Evolutionary conservation across 2,329 filamentous ascomycete species (phyloP).

Genomic region (Fusarium staphyleae): DNA sequence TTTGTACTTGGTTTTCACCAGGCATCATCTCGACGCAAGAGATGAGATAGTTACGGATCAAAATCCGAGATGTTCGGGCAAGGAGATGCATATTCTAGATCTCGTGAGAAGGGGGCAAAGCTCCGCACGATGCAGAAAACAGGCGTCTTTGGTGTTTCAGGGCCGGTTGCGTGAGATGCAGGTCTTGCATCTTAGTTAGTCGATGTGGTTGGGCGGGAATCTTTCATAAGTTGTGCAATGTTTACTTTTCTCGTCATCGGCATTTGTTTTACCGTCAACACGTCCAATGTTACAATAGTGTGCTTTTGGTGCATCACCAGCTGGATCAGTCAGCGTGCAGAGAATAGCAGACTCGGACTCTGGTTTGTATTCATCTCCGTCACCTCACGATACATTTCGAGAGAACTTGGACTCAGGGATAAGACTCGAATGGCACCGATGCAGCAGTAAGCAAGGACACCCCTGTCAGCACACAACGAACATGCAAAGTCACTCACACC

Average conservation of each 20-base stretch:
- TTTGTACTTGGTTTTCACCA: neutral
- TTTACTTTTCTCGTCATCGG: constrained; percentile 3
- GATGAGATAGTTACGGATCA: neutral
- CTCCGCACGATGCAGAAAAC: constrained; percentile 11
- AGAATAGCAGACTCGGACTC: no score
- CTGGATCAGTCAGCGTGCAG: neutral
- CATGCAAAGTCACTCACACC: neutral
- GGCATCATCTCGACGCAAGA: no score
- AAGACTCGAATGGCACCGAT: no score
- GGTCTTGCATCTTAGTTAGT: constrained; percentile 23
- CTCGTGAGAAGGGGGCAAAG: neutral
- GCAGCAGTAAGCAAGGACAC: neutral
- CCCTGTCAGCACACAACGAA: neutral
- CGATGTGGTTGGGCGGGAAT: neutral
- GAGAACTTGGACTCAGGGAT: no score
- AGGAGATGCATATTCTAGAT: constrained; percentile 1
- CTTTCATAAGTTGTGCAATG: constrained; percentile 3
- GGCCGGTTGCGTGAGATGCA: constrained; percentile 18
- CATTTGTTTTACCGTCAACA: neutral
- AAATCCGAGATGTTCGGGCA: neutral
- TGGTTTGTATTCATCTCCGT: no score
- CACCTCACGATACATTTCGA: no score
- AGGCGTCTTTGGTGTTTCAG: constrained; percentile 26
- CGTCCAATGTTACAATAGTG: neutral
- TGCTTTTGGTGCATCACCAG: neutral